Base-by-base conservation (phyloP, 2,329 filamentous ascomycete species). In the Pseudohalonectria lignicola region DNA sequence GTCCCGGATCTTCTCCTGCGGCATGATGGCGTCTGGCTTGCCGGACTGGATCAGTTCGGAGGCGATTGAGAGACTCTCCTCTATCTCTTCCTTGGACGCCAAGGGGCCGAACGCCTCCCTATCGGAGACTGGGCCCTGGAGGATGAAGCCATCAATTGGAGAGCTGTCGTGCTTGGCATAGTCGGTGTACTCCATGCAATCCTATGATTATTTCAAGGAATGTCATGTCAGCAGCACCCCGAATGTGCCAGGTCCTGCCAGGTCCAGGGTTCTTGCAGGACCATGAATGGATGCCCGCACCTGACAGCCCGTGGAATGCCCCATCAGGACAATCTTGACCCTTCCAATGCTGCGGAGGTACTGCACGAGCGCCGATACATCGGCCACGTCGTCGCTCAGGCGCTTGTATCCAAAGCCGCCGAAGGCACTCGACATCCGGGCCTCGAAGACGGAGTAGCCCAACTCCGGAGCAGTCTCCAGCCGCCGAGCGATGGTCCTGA, bases 111-210 rank as follows among this genome's bases (percentile, higher is more conserved):
- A 51, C 0, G 69, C 73, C 53, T 93, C 81, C 21, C 86, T 70
- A 55, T 94, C 86, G 2, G 77, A 85, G 4, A 88, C 79, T 0
- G 84, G 79, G 0, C 81, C 86, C 55, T 94, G 87, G 39, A 94
- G 61, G 32, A 94, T 81, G 35, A 78, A 79, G 26, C 82, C 87
- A 42, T 92, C 76, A 2, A 94, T 61, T 0, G 74, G 71, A 11
- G 72, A 60, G 30, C 59, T 57, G 5, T 51, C 50, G 26, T 64
- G 49, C 44, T 63, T 63, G 35, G 53, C 52, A 18, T 62, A 62
- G 38, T 64, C 55, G 16, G 61, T 61, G 40, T 76, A 77, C 45
- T 70, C 68, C 55, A 76, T 68, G 43, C 67, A 73, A 47, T 76
- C 73, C 70, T 76, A 30, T n/a, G n/a, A n/a, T n/a, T n/a, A n/a